phyloP scores from a whole-genome alignment of 768 basidiomycete species.

The Royoungia palumana region DNA sequence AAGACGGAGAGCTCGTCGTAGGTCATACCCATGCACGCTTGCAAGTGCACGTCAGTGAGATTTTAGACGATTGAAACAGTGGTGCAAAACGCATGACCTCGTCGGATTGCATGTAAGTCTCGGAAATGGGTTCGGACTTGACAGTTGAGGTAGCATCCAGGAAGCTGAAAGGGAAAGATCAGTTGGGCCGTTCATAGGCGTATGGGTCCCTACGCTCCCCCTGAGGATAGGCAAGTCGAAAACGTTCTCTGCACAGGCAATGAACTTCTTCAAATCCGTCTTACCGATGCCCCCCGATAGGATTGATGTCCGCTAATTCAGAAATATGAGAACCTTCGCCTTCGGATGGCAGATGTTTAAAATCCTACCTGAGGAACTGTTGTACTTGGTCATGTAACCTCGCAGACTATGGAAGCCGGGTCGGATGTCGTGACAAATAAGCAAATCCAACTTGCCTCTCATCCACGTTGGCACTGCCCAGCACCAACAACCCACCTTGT shows the following conservation, averaged over 20 bases:
- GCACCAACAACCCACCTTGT: conserved; percentile 81
- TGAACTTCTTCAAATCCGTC: conserved; percentile 94
- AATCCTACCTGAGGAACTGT: conserved; percentile 78
- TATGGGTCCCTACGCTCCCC: conserved; percentile 44
- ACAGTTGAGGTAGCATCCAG: conserved; percentile 90
- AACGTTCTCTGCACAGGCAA: conserved; percentile 71
- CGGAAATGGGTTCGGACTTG: conserved; percentile 92
- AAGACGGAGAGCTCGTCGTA: conserved; percentile 95
- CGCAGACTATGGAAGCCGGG: conserved; percentile 57
- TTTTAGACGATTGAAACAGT: neutral
- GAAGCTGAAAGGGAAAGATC: conserved; percentile 53
- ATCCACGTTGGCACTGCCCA: conserved; percentile 98
- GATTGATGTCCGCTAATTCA: conserved; percentile 87
- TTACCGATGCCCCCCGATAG: conserved; percentile 98
- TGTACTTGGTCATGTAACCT: conserved; percentile 97
- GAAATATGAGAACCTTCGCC: conserved; percentile 3
- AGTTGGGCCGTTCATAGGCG: neutral
- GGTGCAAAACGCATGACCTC: conserved; percentile 58
- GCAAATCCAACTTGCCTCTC: conserved; percentile 63
- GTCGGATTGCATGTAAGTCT: conserved; percentile 92
- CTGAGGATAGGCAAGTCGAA: conserved; percentile 85
- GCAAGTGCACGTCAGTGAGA: conserved; percentile 1
- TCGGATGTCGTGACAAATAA: neutral
- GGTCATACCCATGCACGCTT: conserved; percentile 99
- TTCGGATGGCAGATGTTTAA: neutral